phyloP scores from a whole-genome alignment of 1,284 basidiomycete species.

The Amylostereum areolatum region DNA sequence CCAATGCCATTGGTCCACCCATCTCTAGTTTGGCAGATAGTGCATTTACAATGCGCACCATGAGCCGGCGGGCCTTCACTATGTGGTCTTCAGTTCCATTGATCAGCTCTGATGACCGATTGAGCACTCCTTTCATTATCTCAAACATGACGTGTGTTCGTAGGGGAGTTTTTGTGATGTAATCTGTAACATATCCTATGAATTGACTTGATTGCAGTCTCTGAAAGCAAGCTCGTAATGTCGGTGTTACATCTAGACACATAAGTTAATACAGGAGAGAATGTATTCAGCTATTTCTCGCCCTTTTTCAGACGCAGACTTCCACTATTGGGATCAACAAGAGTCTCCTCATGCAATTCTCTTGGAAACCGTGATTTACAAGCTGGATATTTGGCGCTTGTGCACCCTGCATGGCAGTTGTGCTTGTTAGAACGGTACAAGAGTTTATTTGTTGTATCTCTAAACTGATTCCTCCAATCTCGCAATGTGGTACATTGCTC shows the following conservation, averaged over 20 bases:
- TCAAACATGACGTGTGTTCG: conserved; percentile 31
- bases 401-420: conserved; percentile 6
- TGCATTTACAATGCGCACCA: not conserved
- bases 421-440: conserved; percentile 10
- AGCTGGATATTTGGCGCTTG: conserved; percentile 2
- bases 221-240: conserved; percentile 27
- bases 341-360: conserved; percentile 11
- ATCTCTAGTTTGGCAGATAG: conserved; percentile 23
- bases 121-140: conserved; percentile 21
- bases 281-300: conserved; percentile 27
- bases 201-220: conserved; percentile 32
- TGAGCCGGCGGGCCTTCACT: not conserved
- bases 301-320: no score
- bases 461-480: conserved; percentile 6
- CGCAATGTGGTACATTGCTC: not conserved
- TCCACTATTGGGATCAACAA: conserved; percentile 22
- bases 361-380: conserved; percentile 28
- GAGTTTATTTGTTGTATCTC: conserved; percentile 8
- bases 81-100: not conserved
- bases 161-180: conserved; percentile 29
- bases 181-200: conserved; percentile 32
- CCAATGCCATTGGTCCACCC: conserved; percentile 24
- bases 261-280: conserved; percentile 23
- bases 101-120: conserved; percentile 16
- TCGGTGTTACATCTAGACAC: conserved; percentile 29